Conservation (phyloP, 148 eudicot genomes). For the Nyssa sinensis region DNA sequence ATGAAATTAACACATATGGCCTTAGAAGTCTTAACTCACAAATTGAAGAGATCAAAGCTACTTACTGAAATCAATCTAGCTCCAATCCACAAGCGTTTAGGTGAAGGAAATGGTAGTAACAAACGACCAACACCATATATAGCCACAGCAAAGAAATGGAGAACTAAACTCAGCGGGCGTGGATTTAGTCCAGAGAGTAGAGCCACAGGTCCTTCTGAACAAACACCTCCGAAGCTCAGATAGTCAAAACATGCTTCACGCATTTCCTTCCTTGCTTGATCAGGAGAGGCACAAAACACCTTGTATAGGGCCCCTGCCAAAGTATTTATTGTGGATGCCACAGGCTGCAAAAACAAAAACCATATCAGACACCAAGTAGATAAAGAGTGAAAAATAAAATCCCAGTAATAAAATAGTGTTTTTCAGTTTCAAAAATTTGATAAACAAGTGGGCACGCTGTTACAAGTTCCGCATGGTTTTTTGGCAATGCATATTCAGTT, state of each 20-base stretch:
- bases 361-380: not conserved
- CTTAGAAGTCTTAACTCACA: not conserved
- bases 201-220: conserved; percentile 9
- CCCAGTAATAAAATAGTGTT: not conserved
- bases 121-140: not conserved
- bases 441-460: too few relatives aligned
- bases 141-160: not conserved
- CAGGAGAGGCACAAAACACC: conserved; percentile 16
- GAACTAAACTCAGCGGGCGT: conserved; percentile 11
- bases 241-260: conserved; percentile 19
- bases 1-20: not conserved
- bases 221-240: conserved; percentile 13
- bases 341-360: conserved; percentile 7
- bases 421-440: not conserved
- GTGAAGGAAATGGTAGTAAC: conserved; percentile 11
- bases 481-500: too few relatives aligned
- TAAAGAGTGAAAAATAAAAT: not conserved
- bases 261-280: conserved; percentile 15
- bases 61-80: not conserved
- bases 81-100: not conserved
- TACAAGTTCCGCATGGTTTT: too few relatives aligned
- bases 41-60: conserved; percentile 11
- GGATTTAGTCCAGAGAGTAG: conserved; percentile 16
- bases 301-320: conserved; percentile 18
- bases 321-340: not conserved